Percentiles rank a stretch among this genome's conserved stretches.
phyloP scores from a whole-genome alignment of 2,329 filamentous ascomycete genomes.

The Monilinia polystroma region DNA sequence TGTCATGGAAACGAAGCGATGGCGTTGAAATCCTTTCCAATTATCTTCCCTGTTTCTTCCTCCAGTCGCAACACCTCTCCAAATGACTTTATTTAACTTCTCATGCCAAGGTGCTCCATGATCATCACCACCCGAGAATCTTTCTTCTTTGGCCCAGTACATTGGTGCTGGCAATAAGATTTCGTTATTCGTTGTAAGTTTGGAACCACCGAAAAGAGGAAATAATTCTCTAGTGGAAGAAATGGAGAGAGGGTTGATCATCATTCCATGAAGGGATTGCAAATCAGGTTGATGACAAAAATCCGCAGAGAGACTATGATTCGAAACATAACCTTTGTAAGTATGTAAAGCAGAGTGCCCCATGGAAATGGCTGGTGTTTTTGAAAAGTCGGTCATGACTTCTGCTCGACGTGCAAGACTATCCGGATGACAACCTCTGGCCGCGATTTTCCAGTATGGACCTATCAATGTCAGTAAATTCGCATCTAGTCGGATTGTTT shows the following conservation, averaged over 20 bases:
- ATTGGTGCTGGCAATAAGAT: slow-evolving; percentile 63
- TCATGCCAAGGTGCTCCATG: slow-evolving; percentile 57
- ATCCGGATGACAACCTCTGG: slow-evolving; percentile 60
- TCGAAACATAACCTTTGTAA: slow-evolving; percentile 45
- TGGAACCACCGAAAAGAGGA: slow-evolving; percentile 61
- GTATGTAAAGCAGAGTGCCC: slow-evolving; percentile 45
- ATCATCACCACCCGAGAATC: slow-evolving; percentile 57
- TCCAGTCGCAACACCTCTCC: slow-evolving; percentile 65
- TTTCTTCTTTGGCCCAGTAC: slow-evolving; percentile 60
- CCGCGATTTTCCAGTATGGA: slow-evolving; percentile 57
- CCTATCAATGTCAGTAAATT: slow-evolving; percentile 48
- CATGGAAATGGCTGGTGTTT: slow-evolving; percentile 50
- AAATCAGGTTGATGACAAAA: slow-evolving; percentile 54
- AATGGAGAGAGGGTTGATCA: slow-evolving; percentile 54
- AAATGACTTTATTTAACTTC: slow-evolving; percentile 57
- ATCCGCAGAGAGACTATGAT: slow-evolving; percentile 46
- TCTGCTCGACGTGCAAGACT: slow-evolving; percentile 56
- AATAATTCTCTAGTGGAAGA: slow-evolving; percentile 54
- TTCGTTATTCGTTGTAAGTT: slow-evolving; percentile 62
- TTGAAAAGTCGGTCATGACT: slow-evolving; percentile 47
- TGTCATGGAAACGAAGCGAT: slow-evolving; percentile 55
- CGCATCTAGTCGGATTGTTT: slow-evolving; percentile 40
- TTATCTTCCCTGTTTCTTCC: slow-evolving; percentile 50
- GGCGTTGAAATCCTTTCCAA: slow-evolving; percentile 57
- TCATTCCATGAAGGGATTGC: slow-evolving; percentile 53